Percentiles rank a stretch among this genome's conserved stretches.
Evolutionary conservation across 768 basidiomycete genomes (phyloP).

Genomic region (Hygrocybe punicea): DNA sequence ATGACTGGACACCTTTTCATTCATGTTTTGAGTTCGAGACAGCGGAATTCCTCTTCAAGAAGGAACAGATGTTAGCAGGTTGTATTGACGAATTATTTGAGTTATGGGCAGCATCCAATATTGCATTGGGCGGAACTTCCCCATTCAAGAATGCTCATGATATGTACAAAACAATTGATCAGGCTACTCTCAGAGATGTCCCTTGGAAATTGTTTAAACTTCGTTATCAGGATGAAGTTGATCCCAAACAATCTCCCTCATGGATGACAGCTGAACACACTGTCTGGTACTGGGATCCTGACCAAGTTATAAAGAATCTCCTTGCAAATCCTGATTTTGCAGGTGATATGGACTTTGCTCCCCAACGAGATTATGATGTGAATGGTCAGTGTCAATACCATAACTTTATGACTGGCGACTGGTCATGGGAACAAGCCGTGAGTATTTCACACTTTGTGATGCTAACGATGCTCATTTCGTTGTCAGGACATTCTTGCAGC

Average conservation of each 20-base stretch:
- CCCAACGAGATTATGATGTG: conserved; percentile 23
- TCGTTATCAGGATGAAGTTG: conserved; percentile 18
- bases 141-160: conserved; percentile 25
- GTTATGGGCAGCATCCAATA: conserved; percentile 15
- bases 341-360: conserved; percentile 17
- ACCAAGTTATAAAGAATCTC: conserved; percentile 17
- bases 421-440: conserved; percentile 35
- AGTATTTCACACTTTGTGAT: conserved; percentile 1
- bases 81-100: conserved; percentile 20
- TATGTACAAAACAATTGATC: conserved; percentile 22
- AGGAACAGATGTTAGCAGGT: conserved; percentile 18
- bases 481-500: conserved; percentile 26
- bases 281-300: conserved; percentile 22
- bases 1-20: conserved; percentile 18
- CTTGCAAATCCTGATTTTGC: conserved; percentile 22
- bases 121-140: not conserved
- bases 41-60: conserved; percentile 19
- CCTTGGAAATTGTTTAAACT: conserved; percentile 23
- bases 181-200: conserved; percentile 19
- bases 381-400: conserved; percentile 18
- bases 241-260: conserved; percentile 13
- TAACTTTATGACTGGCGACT: conserved; percentile 37
- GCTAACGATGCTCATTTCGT: not conserved
- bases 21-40: conserved; percentile 6
- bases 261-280: conserved; percentile 31